Evolutionary conservation across 345 rosid genomes (phyloP).

Genomic region (Camelina hispida): DNA sequence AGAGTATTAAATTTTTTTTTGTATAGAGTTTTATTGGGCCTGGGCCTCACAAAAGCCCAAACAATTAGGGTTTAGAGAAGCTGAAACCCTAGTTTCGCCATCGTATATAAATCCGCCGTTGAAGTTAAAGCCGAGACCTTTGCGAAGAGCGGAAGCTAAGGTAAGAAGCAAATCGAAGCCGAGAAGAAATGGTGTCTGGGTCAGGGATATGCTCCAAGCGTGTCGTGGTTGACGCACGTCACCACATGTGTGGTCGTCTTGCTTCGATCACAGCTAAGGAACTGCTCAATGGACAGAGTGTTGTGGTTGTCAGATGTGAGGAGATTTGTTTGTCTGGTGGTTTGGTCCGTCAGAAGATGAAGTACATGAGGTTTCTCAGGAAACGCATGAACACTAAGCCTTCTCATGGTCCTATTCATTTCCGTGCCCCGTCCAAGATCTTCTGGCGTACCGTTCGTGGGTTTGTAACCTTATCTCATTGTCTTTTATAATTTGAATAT

Average conservation of each 20-base stretch:
- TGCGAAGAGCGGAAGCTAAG: conserved; percentile 20
- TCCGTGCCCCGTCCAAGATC: conserved; percentile 92
- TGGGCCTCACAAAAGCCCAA: conserved; percentile 31
- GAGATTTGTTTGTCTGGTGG: conserved; percentile 92
- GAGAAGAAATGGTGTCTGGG: conserved; percentile 70
- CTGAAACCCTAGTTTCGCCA: conserved; percentile 35
- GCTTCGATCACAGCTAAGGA: conserved; percentile 82
- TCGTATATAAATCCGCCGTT: conserved; percentile 27
- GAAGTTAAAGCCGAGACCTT: background rate
- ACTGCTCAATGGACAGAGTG: conserved; percentile 79
- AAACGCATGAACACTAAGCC: conserved; percentile 97
- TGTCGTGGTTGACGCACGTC: conserved; percentile 83
- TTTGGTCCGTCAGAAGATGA: conserved; percentile 88
- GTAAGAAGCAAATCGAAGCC: background rate
- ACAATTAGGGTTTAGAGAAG: conserved; percentile 11
- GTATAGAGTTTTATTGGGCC: background rate
- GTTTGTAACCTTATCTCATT: conserved; percentile 35
- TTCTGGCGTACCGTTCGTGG: conserved; percentile 93
- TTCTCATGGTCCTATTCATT: conserved; percentile 91
- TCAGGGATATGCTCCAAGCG: conserved; percentile 72
- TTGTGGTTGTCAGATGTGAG: conserved; percentile 81
- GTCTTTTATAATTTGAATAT: background rate
- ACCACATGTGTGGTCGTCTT: conserved; percentile 81
- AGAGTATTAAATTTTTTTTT: background rate
- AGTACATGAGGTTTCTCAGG: conserved; percentile 85